Conservation (phyloP, 805 yeast species). For the Lachancea sp. region DNA sequence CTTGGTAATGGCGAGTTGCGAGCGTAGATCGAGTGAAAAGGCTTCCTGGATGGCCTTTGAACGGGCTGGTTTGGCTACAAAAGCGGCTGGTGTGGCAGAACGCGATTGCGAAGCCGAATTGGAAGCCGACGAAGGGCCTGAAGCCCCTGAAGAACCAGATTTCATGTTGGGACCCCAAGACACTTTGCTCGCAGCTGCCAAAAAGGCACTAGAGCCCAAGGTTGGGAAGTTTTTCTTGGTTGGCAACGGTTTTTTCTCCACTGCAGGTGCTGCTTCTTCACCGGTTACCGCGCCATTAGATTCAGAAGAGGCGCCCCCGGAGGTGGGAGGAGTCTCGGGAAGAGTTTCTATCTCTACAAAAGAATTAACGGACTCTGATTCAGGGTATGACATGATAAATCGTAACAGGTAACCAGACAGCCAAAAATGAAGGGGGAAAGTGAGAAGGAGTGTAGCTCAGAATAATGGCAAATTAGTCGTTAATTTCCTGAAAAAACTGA, state of each 20-base stretch:
- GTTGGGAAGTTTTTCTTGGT: constrained; percentile 53
- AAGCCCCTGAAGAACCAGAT: constrained; percentile 22
- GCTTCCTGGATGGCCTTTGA: constrained; percentile 69
- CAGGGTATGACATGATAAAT: constrained; percentile 10
- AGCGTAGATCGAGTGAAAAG: constrained; percentile 63
- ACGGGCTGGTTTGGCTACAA: constrained; percentile 40
- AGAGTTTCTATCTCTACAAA: constrained; percentile 12
- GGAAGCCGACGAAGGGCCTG: constrained; percentile 8
- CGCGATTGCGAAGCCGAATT: constrained; percentile 19
- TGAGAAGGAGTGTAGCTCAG: neutral
- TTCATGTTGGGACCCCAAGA: constrained; percentile 47
- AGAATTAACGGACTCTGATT: constrained; percentile 6
- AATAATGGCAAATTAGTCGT: neutral
- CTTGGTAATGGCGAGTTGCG: constrained; percentile 57
- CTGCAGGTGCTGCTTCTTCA: constrained; percentile 8
- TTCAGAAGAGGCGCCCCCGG: constrained; percentile 9
- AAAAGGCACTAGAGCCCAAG: constrained; percentile 45
- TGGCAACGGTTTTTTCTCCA: constrained; percentile 22
- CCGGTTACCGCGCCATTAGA: constrained; percentile 7
- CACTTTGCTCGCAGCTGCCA: constrained; percentile 22
- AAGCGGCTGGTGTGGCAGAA: constrained; percentile 21
- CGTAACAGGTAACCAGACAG: constrained; percentile 9
- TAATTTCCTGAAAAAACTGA: neutral
- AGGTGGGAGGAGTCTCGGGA: constrained; percentile 18
- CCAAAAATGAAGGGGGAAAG: constrained; percentile 1